Base-by-base conservation (phyloP, 305 asterid species). In the Solanum hybrid region DNA sequence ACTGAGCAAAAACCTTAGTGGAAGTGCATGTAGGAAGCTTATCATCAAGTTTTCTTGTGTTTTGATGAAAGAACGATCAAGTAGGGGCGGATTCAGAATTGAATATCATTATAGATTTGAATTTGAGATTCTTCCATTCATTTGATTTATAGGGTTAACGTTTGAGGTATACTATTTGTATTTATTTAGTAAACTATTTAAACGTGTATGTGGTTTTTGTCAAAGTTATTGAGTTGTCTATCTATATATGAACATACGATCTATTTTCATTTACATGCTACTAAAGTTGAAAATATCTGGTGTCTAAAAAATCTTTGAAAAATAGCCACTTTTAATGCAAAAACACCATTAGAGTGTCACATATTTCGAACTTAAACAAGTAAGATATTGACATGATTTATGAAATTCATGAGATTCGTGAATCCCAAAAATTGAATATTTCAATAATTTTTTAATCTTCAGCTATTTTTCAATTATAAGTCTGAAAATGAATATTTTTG, bases 201-300 rank as follows among this genome's bases (percentile, higher is more conserved):
- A 61, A 57, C 10, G 0, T 18, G n/a, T 18, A 57, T 57, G 1
- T 57, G 67, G 10, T 57, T 6, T 51, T 57, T 0, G 10, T 51
- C n/a, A 51, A 51, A 51, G n/a, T 51, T 51, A 51, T 57, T 18
- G 67, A 57, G 64, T 57, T 7, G 11, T 57, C 24, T 46, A 13
- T 42, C 57, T 42, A 42, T 42, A 42, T 40, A 40, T 40, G 16
- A 0, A 0, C 6, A 12, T 42, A 42, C 57, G 0, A 0, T 1
- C 57, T 18, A 57, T 57, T 57, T 57, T 57, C 11, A 18, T 18
- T 57, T 57, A 18, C 4, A 57, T 57, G 69, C 69, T 57, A 57
- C 0, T 0, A 18, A 0, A 18, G 0, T 18, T 26, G 34, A 71
- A 26, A 26, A 71, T 0, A 71, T 11, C 0, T 0, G 0, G 4